Conservation (phyloP, 768 basidiomycete species). For the Boletus eberwhitei region DNA sequence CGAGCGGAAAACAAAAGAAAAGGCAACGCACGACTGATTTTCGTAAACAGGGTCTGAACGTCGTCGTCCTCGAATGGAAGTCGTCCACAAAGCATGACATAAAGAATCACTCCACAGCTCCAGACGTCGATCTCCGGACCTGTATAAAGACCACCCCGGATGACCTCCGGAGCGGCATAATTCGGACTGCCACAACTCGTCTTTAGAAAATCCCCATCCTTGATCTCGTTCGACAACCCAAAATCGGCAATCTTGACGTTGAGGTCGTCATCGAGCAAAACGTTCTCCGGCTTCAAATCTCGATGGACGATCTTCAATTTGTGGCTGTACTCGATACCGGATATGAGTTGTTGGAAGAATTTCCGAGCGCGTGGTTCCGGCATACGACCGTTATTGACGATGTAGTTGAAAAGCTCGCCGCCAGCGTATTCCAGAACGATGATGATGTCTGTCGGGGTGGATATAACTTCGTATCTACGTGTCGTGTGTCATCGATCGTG, state of each 20-base stretch:
- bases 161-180: constrained; percentile 98
- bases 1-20: not conserved
- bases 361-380: constrained; percentile 79
- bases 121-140: constrained; percentile 99
- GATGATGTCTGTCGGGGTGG: constrained; percentile 92
- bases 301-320: constrained; percentile 96
- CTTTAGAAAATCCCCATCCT: constrained; percentile 93
- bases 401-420: constrained; percentile 97
- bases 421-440: constrained; percentile 97
- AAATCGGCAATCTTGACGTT: constrained; percentile 99
- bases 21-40: constrained; percentile 74
- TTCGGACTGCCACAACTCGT: constrained; percentile 98
- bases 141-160: constrained; percentile 90
- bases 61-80: constrained; percentile 98
- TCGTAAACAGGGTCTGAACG: constrained; percentile 87
- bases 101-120: constrained; percentile 98
- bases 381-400: constrained; percentile 92
- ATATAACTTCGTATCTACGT: constrained; percentile 81
- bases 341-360: constrained; percentile 99
- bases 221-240: constrained; percentile 92
- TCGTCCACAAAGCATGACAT: constrained; percentile 94
- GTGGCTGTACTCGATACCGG: constrained; percentile 96
- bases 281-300: constrained; percentile 97
- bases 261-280: constrained; percentile 77
- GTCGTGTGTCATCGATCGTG: not conserved